A percentile compares a stretch with the other conserved stretches of the same genome.
phyloP scores from a whole-genome alignment of 345 rosid species.

The Aquilaria malaccensis region DNA sequence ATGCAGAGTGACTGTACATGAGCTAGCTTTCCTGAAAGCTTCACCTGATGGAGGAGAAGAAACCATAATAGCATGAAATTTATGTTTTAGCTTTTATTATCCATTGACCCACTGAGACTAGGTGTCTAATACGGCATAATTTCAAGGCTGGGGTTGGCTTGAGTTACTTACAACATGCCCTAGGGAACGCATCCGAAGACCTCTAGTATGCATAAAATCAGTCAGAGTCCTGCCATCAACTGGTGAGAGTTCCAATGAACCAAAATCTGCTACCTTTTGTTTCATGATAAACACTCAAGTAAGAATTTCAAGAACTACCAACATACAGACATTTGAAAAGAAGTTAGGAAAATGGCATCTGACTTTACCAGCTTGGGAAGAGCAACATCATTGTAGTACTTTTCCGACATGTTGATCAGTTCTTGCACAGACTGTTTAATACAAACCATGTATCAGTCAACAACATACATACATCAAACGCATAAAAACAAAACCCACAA shows the following conservation, averaged over 20 bases:
- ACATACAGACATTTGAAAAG: slow-evolving; percentile 9
- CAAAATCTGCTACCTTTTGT: slow-evolving; percentile 96
- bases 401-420: slow-evolving; percentile 71
- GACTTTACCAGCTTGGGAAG: slow-evolving; percentile 88
- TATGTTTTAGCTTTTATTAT: too few relatives aligned
- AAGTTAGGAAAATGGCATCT: slow-evolving; percentile 2
- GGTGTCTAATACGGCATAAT: neutral
- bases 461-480: slow-evolving; percentile 11
- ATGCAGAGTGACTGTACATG: slow-evolving; percentile 95
- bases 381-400: slow-evolving; percentile 82
- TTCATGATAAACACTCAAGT: slow-evolving; percentile 12
- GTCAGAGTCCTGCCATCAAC: slow-evolving; percentile 98
- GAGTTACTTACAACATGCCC: slow-evolving; percentile 82
- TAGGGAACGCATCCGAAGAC: slow-evolving; percentile 90
- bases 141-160: slow-evolving; percentile 12
- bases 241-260: slow-evolving; percentile 95
- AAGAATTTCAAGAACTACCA: slow-evolving; percentile 10
- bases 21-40: slow-evolving; percentile 89
- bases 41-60: slow-evolving; percentile 51
- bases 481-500: slow-evolving; percentile 10
- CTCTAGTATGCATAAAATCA: slow-evolving; percentile 99
- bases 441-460: slow-evolving; percentile 22
- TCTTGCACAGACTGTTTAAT: slow-evolving; percentile 72
- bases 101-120: too few relatives aligned
- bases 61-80: neutral